Evolutionary conservation across 2,329 filamentous ascomycete genomes (phyloP).

Genomic region (Pseudogymnoascus sp.): DNA sequence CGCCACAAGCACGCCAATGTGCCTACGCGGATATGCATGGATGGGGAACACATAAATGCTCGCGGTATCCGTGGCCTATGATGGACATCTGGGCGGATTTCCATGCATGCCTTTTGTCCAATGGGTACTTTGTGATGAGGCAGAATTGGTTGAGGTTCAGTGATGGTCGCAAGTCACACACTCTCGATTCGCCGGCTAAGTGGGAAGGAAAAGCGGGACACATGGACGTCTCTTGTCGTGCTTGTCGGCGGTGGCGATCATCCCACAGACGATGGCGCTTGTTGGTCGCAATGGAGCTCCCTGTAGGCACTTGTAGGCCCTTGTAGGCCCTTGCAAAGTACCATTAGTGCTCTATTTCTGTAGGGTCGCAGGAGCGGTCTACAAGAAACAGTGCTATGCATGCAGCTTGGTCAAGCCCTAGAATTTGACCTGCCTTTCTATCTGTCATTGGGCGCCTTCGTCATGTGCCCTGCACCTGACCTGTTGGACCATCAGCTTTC

Average conservation of each 20-base stretch:
- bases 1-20: not conserved
- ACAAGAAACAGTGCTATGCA: not conserved
- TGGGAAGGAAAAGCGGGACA: not conserved
- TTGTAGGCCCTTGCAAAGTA: not conserved
- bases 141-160: conserved; percentile 1
- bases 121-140: conserved; percentile 3
- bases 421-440: not conserved
- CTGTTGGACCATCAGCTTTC: conserved; percentile 2
- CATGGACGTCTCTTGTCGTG: not conserved
- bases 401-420: not conserved
- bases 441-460: conserved; percentile 3
- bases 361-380: conserved; percentile 2
- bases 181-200: conserved; percentile 7
- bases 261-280: conserved; percentile 7
- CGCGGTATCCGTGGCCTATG: conserved; percentile 4
- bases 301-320: no score
- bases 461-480: conserved; percentile 1
- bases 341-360: conserved; percentile 1
- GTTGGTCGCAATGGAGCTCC: not conserved
- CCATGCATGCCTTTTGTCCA: not conserved
- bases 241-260: conserved; percentile 1
- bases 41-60: not conserved
- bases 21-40: not conserved
- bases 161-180: conserved; percentile 6
- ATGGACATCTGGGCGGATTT: not conserved